These are phyloP conservation scores for Paramecium pentaurelia DNA, from an alignment of 73 alveolate species.

Conservation along the genomic window DNA sequence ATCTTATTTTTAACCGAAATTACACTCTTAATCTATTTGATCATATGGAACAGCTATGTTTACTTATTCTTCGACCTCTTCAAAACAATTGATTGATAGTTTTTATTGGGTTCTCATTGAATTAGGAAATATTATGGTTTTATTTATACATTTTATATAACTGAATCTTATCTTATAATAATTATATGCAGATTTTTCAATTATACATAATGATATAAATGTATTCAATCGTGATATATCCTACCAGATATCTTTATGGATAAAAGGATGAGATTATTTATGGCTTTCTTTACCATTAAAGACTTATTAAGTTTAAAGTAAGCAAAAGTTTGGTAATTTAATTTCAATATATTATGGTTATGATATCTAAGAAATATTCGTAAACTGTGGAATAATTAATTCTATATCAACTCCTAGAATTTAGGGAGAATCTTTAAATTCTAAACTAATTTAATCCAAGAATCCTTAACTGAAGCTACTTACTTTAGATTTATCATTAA, in stretches of 20 bases:
- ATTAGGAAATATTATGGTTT: not conserved
- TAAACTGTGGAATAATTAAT: not conserved
- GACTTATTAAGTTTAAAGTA: not conserved
- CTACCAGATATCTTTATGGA: not conserved
- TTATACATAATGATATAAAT: not conserved
- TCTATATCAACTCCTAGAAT: not conserved
- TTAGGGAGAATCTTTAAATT: not conserved
- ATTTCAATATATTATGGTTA: not conserved
- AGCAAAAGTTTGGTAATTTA: not conserved
- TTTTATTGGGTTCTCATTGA: not conserved
- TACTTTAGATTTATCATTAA: not conserved
- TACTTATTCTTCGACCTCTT: not conserved
- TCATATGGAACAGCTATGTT: not conserved
- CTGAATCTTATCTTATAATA: not conserved
- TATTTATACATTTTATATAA: not conserved
- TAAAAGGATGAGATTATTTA: not conserved
- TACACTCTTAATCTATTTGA: not conserved
- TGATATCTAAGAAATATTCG: not conserved
- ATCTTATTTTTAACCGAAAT: not conserved
- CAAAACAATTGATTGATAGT: not conserved
- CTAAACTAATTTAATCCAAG: not conserved
- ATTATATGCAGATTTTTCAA: not conserved
- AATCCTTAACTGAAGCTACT: not conserved
- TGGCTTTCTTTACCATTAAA: not conserved
- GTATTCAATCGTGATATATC: not conserved